phyloP scores from a whole-genome alignment of 345 rosid species.

The Dimocarpus longan region DNA sequence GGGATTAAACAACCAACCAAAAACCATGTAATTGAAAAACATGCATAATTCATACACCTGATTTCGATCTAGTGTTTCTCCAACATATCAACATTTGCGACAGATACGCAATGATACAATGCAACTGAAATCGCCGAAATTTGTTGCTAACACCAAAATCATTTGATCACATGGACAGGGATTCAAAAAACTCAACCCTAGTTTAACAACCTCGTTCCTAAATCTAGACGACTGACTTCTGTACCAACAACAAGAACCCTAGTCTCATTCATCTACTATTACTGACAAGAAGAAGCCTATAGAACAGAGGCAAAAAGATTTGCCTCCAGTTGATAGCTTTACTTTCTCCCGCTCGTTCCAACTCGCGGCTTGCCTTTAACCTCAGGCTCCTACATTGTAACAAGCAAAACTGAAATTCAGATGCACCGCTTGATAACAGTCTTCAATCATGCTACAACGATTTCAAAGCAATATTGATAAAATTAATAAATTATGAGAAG shows the following conservation, averaged over 20 bases:
- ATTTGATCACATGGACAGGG: neutral
- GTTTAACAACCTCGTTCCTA: slow-evolving; percentile 3
- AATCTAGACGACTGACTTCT: neutral
- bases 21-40: no score
- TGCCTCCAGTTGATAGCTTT: slow-evolving; percentile 19
- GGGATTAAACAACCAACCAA: neutral
- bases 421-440: neutral
- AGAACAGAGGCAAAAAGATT: neutral
- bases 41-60: neutral
- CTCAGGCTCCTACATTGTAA: slow-evolving; percentile 63
- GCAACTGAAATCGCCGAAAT: neutral
- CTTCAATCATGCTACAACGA: neutral
- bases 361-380: slow-evolving; percentile 86
- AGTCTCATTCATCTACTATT: neutral
- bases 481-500: neutral
- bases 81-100: neutral
- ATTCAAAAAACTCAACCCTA: neutral
- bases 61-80: neutral
- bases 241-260: neutral
- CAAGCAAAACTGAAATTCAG: neutral
- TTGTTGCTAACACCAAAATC: neutral
- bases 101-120: neutral
- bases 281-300: no score
- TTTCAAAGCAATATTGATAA: neutral
- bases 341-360: slow-evolving; percentile 54